Evolutionary conservation across 805 yeast species (phyloP).

Genomic region (Ogataea dorogensis): DNA sequence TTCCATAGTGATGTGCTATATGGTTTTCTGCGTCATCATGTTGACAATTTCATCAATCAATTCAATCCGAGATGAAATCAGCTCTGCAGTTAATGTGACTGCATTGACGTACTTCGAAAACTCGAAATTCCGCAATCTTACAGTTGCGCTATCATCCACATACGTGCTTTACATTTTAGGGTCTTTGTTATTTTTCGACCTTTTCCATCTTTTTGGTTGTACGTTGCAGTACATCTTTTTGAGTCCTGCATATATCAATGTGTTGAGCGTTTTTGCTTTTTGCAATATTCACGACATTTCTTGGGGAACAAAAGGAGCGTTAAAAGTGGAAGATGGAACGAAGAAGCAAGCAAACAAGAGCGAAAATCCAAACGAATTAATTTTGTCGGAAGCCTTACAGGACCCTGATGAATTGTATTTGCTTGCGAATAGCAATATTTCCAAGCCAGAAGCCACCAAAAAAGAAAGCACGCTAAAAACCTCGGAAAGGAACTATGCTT

Average conservation of each 20-base stretch:
- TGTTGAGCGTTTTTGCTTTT: constrained; percentile 87
- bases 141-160: constrained; percentile 79
- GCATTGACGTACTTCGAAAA: constrained; percentile 52
- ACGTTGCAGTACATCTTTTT: constrained; percentile 77
- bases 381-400: constrained; percentile 30
- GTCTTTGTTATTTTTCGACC: constrained; percentile 78
- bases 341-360: constrained; percentile 54
- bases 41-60: constrained; percentile 59
- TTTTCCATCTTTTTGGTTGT: constrained; percentile 87
- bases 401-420: constrained; percentile 32
- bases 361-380: constrained; percentile 18
- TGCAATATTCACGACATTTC: constrained; percentile 94
- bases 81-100: constrained; percentile 35
- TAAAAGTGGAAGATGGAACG: constrained; percentile 51
- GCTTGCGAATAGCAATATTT: constrained; percentile 25
- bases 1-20: constrained; percentile 80
- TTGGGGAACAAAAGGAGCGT: constrained; percentile 94
- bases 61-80: constrained; percentile 41
- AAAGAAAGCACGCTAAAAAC: constrained; percentile 34
- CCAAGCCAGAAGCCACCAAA: constrained; percentile 45
- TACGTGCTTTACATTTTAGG: constrained; percentile 74
- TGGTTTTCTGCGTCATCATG: constrained; percentile 74
- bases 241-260: constrained; percentile 87
- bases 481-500: constrained; percentile 72
- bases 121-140: constrained; percentile 75